Percentiles rank a stretch among this genome's conserved stretches.
phyloP scores from a whole-genome alignment of 2,329 filamentous ascomycete species.

The Tolypocladium album region DNA sequence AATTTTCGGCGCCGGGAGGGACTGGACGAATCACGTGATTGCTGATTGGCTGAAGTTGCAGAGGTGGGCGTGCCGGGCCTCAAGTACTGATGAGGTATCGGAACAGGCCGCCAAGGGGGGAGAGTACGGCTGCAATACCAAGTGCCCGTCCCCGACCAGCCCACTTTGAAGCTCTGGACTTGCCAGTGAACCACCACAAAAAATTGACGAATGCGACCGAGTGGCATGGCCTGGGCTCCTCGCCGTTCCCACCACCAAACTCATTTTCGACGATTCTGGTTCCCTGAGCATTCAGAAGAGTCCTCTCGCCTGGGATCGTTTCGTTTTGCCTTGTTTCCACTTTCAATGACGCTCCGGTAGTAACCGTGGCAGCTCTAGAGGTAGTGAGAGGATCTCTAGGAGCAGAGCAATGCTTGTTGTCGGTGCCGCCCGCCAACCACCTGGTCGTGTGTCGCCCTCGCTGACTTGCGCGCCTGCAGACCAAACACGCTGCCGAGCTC shows the following conservation, averaged over 20 bases:
- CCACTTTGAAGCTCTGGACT: slow-evolving; percentile 7
- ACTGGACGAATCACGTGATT: slow-evolving; percentile 24
- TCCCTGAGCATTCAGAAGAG: background rate
- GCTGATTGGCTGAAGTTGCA: background rate
- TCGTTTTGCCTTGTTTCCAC: background rate
- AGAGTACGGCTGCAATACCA: background rate
- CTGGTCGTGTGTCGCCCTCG: slow-evolving; percentile 7
- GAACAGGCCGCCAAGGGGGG: background rate
- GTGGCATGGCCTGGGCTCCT: background rate
- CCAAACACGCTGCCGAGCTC: slow-evolving; percentile 72
- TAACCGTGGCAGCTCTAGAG: slow-evolving; percentile 62
- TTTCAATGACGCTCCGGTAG: slow-evolving; percentile 58
- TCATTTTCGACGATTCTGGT: background rate
- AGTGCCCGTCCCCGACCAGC: slow-evolving; percentile 3
- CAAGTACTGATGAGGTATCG: background rate
- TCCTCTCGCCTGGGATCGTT: background rate
- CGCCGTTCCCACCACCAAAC: background rate
- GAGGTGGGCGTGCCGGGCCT: background rate
- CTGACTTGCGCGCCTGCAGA: slow-evolving; percentile 30
- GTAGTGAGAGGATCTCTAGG: slow-evolving; percentile 69
- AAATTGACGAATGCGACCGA: slow-evolving; percentile 8
- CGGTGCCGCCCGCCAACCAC: slow-evolving; percentile 19
- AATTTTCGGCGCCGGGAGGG: slow-evolving; percentile 28
- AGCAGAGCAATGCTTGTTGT: slow-evolving; percentile 50
- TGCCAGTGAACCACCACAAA: slow-evolving; percentile 3